Conservation (phyloP, 2,329 filamentous ascomycete genomes). For the Grosmannia huntii region DNA sequence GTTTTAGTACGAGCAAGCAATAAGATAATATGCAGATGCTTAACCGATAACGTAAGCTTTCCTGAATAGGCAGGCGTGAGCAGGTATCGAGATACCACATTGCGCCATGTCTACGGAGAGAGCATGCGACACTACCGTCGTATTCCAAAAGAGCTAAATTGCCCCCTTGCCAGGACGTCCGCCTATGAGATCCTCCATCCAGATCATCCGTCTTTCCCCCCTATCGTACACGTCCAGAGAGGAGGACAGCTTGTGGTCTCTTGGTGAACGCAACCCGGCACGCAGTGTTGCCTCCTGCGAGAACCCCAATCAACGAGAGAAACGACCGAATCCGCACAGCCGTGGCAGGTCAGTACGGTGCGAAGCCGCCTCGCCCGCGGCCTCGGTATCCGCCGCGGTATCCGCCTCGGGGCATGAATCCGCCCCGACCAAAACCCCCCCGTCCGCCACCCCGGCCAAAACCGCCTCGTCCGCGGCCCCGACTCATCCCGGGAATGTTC, state of each 20-base stretch:
- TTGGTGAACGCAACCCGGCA: not conserved
- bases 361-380: constrained; percentile 50
- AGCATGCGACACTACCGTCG: not conserved
- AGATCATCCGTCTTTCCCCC: not conserved
- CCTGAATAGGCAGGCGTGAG: not conserved
- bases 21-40: not conserved
- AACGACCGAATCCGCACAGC: not conserved
- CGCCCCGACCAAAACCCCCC: constrained; percentile 38
- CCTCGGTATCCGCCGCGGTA: constrained; percentile 52
- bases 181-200: not conserved
- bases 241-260: not conserved
- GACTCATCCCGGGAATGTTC: constrained; percentile 87
- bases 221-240: not conserved
- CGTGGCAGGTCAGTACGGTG: constrained; percentile 43
- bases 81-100: not conserved
- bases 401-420: constrained; percentile 37
- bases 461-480: constrained; percentile 50
- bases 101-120: not conserved
- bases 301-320: not conserved
- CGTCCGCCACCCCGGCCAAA: constrained; percentile 32
- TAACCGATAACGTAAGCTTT: not conserved
- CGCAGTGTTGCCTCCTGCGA: not conserved
- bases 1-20: not conserved
- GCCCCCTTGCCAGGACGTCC: not conserved
- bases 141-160: not conserved